These are phyloP conservation scores for Xylaria hypoxylon DNA, from an alignment of 2,329 filamentous ascomycete species.

Conservation along the genomic window DNA sequence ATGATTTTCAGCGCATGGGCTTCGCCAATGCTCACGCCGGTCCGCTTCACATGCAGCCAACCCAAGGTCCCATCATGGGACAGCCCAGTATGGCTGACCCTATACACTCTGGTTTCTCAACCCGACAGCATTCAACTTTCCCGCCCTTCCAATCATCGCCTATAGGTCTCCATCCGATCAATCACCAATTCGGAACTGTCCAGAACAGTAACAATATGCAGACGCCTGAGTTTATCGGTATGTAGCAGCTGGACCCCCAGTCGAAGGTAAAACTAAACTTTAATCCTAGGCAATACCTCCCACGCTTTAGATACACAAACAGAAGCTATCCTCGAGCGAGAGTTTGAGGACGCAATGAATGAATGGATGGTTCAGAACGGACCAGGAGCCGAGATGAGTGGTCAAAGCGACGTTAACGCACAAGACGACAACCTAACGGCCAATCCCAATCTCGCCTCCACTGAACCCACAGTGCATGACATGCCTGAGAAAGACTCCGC, in stretches of 20 bases:
- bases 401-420: background rate
- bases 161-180: slow-evolving; percentile 63
- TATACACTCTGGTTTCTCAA: background rate
- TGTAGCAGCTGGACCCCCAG: background rate
- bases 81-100: slow-evolving; percentile 1
- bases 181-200: background rate
- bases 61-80: slow-evolving; percentile 6
- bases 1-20: slow-evolving; percentile 61
- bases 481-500: slow-evolving; percentile 44
- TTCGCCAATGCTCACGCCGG: slow-evolving; percentile 39
- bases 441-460: background rate
- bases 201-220: background rate
- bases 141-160: slow-evolving; percentile 12
- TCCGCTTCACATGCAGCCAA: slow-evolving; percentile 2
- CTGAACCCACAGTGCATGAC: slow-evolving; percentile 13
- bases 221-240: slow-evolving; percentile 12
- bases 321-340: slow-evolving; percentile 30
- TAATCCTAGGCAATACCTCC: slow-evolving; percentile 4
- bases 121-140: background rate
- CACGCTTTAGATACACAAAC: slow-evolving; percentile 12
- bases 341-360: slow-evolving; percentile 42
- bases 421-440: slow-evolving; percentile 27
- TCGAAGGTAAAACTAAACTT: slow-evolving; percentile 8
- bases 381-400: slow-evolving; percentile 18
- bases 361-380: slow-evolving; percentile 42